These are phyloP conservation scores for Linderniella brevidens DNA, from an alignment of 257 asterid genomes.

Conservation along the genomic window DNA sequence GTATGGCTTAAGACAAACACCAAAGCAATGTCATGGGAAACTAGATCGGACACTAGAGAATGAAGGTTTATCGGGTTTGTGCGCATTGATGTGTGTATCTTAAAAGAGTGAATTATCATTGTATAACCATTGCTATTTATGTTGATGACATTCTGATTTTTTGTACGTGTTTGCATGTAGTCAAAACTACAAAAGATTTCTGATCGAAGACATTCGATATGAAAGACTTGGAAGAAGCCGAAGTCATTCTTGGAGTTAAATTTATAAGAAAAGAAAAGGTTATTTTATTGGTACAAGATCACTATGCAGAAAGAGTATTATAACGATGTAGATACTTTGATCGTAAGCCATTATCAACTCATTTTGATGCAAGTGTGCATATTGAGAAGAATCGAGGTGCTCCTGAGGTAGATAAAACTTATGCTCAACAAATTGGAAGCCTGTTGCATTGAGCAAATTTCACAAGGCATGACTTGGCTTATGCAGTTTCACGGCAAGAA, in stretches of 20 bases:
- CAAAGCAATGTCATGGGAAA: background rate
- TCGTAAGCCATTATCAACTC: background rate
- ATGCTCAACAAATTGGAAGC: slow-evolving; percentile 1
- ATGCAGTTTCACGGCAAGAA: background rate
- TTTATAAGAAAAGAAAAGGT: background rate
- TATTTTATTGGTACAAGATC: background rate
- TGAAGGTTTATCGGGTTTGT: background rate
- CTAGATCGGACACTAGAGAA: background rate
- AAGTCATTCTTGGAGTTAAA: background rate
- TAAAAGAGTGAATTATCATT: background rate
- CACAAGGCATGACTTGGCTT: background rate
- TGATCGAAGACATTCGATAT: background rate
- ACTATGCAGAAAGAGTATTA: background rate
- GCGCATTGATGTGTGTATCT: background rate
- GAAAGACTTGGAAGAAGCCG: background rate
- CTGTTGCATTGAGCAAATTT: slow-evolving; percentile 1
- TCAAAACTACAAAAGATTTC: background rate
- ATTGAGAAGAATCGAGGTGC: slow-evolving; percentile 1
- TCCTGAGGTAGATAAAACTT: background rate
- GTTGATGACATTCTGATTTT: background rate
- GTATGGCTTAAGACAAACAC: background rate
- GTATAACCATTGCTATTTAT: background rate
- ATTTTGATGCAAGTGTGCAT: background rate
- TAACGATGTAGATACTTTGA: background rate
- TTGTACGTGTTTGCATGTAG: background rate